Base-by-base conservation (phyloP, 179 eudicot genomes). In the Drosera spatulata region DNA sequence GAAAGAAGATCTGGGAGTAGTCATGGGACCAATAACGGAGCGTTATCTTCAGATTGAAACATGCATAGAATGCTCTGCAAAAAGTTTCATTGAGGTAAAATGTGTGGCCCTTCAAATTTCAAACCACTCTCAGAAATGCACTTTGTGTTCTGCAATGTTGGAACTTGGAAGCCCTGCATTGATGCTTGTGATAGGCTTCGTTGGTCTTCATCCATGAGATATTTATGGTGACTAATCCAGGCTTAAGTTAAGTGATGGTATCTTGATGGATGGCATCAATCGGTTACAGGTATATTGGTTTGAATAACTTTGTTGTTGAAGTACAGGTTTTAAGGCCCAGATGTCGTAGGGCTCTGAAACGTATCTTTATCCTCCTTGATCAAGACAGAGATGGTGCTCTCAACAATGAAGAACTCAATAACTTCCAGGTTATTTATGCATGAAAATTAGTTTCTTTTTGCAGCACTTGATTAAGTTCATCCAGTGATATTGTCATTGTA, bases 1-100 rank as follows among this genome's bases (percentile, higher is more conserved):
- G 46, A 76, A 84, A 60, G 66, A 77, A 65, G 85, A 75, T 61
- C 59, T 91, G 71, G 95, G 84, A 77, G 88, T 80, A 80, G 82
- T 83, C 69, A 88, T 91, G 96, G 76, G 88, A 12, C 95, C 97
- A 39, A 85, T 91, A 46, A 91, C 84, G 97, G 88, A 91, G 63
- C 94, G 85, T 57, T 91, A 85, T 74, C 86, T 88, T 62, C 94
- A 91, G 80, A 91, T 91, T 72, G 97, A 91, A 60, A 85, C 88
- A 47, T 91, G 96, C 69, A 83, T 88, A 6, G 97, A 88, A 61
- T 91, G 96, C 63, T 91, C 97, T 14, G 95, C 97, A 39, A 65
- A 54, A 6, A 88, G 69, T 58, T 81, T 71, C 56, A 85, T 85
- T 69, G 95, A 88, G 95, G 97, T 84, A 68, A 55, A 15, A 58